phyloP scores from a whole-genome alignment of 2,329 filamentous ascomycete genomes.

The Aspergillus sp. region DNA sequence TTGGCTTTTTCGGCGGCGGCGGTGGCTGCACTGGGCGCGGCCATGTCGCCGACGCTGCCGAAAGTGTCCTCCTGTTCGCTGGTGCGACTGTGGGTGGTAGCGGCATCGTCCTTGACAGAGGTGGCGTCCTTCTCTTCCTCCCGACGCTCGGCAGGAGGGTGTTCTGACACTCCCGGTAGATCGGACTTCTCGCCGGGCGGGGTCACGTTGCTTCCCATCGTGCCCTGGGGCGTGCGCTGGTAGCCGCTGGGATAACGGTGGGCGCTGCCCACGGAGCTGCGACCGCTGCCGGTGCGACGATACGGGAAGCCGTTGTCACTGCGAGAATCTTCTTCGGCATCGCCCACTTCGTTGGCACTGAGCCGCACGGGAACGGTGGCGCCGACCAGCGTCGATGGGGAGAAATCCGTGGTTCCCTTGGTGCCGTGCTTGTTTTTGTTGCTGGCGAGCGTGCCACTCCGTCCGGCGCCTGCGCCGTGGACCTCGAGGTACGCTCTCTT shows the following conservation, averaged over 20 bases:
- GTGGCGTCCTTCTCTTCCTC: slow-evolving; percentile 28
- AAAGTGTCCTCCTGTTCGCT: slow-evolving; percentile 54
- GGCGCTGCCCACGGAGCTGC: slow-evolving; percentile 56
- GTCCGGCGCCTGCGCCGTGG: slow-evolving; percentile 55
- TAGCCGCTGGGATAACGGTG: slow-evolving; percentile 45
- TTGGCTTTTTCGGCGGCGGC: slow-evolving; percentile 40
- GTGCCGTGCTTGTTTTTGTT: slow-evolving; percentile 89
- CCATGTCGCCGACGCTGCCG: slow-evolving; percentile 54
- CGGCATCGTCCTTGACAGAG: slow-evolving; percentile 29
- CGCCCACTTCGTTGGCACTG: slow-evolving; percentile 93
- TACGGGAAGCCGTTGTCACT: slow-evolving; percentile 45
- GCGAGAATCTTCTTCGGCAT: slow-evolving; percentile 67
- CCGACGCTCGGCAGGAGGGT: slow-evolving; percentile 29
- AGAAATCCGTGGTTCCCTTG: slow-evolving; percentile 76
- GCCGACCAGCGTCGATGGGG: slow-evolving; percentile 70
- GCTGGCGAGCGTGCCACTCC: slow-evolving; percentile 62
- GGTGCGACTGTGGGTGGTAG: slow-evolving; percentile 31
- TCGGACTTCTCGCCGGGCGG: slow-evolving; percentile 49
- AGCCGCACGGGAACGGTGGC: slow-evolving; percentile 86
- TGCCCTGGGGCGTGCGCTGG: slow-evolving; percentile 40
- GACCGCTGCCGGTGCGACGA: slow-evolving; percentile 57
- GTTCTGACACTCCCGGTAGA: slow-evolving; percentile 44
- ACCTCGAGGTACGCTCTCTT: slow-evolving; percentile 83
- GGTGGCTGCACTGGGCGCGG: slow-evolving; percentile 42
- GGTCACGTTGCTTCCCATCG: slow-evolving; percentile 53